phyloP scores from a whole-genome alignment of 2,329 filamentous ascomycete genomes.

The Phoma herbarum region DNA sequence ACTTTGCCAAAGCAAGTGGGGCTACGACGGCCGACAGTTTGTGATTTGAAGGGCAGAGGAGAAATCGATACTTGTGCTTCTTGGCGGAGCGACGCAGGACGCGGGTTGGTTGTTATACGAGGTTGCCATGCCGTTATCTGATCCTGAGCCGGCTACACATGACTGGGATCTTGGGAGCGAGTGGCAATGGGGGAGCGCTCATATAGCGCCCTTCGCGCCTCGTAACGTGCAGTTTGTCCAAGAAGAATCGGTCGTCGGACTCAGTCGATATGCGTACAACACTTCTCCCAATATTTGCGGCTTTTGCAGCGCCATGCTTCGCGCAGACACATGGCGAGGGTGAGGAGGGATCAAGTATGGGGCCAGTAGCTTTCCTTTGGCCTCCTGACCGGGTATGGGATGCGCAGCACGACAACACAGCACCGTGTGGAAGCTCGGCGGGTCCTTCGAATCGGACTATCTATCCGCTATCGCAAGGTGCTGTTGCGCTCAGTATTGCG shows the following conservation, averaged over 20 bases:
- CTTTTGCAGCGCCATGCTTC: constrained; percentile 8
- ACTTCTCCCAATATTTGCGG: constrained; percentile 6
- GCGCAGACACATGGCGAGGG: constrained; percentile 40
- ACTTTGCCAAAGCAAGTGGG: constrained; percentile 19
- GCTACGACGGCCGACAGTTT: not conserved
- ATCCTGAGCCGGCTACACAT: constrained; percentile 11
- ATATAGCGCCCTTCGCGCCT: constrained; percentile 14
- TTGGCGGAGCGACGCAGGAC: constrained; percentile 28
- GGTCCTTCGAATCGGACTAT: constrained; percentile 61
- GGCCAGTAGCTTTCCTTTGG: constrained; percentile 69
- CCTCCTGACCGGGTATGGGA: constrained; percentile 66
- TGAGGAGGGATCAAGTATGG: constrained; percentile 55
- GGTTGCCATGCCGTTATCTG: constrained; percentile 16
- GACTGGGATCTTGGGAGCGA: constrained; percentile 1
- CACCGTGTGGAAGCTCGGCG: constrained; percentile 65
- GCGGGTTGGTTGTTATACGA: constrained; percentile 16
- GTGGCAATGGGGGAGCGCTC: not conserved
- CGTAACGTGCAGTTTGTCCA: not conserved
- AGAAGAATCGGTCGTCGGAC: not conserved
- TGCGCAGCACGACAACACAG: constrained; percentile 63
- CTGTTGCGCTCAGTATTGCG: constrained; percentile 65
- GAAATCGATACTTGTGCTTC: constrained; percentile 26
- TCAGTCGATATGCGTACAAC: constrained; percentile 20
- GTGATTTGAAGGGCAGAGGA: constrained; percentile 24
- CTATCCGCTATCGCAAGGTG: constrained; percentile 66